Conservation (phyloP, 257 asterid genomes). For the Penstemon davidsonii region DNA sequence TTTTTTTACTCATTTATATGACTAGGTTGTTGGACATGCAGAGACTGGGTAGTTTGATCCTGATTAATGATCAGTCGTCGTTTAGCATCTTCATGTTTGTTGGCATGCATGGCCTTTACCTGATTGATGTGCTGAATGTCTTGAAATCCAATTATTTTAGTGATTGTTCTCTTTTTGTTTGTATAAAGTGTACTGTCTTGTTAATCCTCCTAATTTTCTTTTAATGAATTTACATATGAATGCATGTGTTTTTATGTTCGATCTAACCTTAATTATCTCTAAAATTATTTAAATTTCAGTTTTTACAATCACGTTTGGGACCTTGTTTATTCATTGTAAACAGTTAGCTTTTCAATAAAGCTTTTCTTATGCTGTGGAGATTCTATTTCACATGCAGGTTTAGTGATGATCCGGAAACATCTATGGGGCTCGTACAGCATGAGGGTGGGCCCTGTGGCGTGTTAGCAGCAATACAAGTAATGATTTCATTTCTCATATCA, state of each 20-base stretch:
- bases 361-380: slow-evolving; percentile 27
- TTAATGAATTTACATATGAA: slow-evolving; percentile 12
- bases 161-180: background rate
- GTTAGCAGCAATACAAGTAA: slow-evolving; percentile 95
- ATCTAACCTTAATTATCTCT: slow-evolving; percentile 12
- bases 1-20: background rate
- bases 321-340: background rate
- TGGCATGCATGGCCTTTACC: slow-evolving; percentile 10
- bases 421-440: slow-evolving; percentile 96
- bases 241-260: background rate
- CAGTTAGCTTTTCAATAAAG: slow-evolving; percentile 16
- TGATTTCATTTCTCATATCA: slow-evolving; percentile 31
- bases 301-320: slow-evolving; percentile 13
- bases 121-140: slow-evolving; percentile 1
- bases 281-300: background rate
- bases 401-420: slow-evolving; percentile 90
- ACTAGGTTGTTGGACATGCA: slow-evolving; percentile 1
- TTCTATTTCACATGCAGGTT: slow-evolving; percentile 52
- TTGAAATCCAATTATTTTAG: slow-evolving; percentile 2
- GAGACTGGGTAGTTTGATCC: background rate
- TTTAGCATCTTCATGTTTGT: background rate
- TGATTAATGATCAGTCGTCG: slow-evolving; percentile 3
- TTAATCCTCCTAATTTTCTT: background rate
- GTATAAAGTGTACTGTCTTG: background rate
- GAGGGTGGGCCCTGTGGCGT: slow-evolving; percentile 99